phyloP scores from a whole-genome alignment of 192 early-diverging fungal genomes.

The Podila epicladia region DNA sequence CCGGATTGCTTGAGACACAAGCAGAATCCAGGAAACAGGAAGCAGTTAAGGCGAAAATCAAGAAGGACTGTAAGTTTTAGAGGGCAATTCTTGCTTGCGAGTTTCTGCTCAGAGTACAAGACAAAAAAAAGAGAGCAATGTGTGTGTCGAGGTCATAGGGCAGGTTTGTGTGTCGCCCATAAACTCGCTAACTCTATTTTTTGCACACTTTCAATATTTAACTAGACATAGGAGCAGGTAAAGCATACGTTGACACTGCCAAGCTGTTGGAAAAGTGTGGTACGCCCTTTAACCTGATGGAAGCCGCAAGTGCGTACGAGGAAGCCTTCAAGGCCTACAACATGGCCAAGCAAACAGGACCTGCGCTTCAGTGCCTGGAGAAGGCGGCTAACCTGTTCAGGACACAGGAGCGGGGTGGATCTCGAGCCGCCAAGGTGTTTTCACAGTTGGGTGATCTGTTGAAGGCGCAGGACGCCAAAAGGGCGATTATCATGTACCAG shows the following conservation, averaged over 20 bases:
- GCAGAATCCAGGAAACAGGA: constrained; percentile 36
- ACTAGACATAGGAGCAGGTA: constrained; percentile 40
- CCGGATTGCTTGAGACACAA: constrained; percentile 19
- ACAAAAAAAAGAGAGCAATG: not conserved
- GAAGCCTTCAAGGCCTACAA: constrained; percentile 53
- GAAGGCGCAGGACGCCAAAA: constrained; percentile 20
- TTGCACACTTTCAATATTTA: not conserved
- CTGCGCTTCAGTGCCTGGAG: constrained; percentile 37
- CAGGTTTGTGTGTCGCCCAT: not conserved
- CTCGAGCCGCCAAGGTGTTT: constrained; percentile 31
- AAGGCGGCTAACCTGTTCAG: constrained; percentile 33
- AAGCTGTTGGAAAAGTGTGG: constrained; percentile 45
- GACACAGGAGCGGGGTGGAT: constrained; percentile 40
- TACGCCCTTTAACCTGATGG: constrained; percentile 36
- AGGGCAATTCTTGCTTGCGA: not conserved
- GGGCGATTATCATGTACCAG: constrained; percentile 26
- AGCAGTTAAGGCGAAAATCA: constrained; percentile 50
- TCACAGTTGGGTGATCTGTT: constrained; percentile 20
- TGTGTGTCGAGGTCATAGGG: not conserved
- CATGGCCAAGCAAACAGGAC: constrained; percentile 39
- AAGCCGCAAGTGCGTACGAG: constrained; percentile 55
- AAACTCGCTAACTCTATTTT: not conserved
- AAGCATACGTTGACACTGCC: constrained; percentile 38
- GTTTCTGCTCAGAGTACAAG: not conserved
- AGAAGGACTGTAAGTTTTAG: constrained; percentile 42